Conservation (phyloP, 2,329 filamentous ascomycete genomes). For the Cladosporium velox region DNA sequence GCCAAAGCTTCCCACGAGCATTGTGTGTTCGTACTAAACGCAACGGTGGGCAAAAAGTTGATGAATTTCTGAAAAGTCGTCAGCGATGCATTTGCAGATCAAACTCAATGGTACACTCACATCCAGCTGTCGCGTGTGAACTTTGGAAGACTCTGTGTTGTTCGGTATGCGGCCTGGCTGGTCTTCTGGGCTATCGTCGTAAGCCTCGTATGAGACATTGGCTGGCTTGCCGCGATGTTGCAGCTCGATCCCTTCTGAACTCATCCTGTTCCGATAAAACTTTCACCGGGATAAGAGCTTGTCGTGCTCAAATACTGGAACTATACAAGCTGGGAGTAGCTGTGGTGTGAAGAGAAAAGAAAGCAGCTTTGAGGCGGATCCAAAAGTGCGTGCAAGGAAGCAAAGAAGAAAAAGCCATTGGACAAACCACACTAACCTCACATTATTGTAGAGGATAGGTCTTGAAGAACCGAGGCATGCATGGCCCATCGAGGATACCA, state of each 20-base stretch:
- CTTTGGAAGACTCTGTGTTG: neutral
- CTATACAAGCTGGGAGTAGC: neutral
- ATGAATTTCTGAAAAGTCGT: conserved; percentile 17
- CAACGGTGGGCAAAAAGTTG: conserved; percentile 20
- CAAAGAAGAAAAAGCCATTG: neutral
- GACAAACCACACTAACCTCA: neutral
- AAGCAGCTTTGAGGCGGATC: neutral
- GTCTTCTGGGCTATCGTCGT: neutral
- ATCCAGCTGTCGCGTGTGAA: conserved; percentile 6
- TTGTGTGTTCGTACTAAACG: conserved; percentile 13
- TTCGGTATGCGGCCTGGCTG: neutral
- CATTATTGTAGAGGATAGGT: neutral
- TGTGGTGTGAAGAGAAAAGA: neutral
- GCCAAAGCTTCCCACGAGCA: conserved; percentile 22
- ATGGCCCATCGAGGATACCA: neutral
- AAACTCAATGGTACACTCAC: neutral
- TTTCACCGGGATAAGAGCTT: neutral
- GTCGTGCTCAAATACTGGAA: neutral
- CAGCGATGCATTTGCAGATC: neutral
- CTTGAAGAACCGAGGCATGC: neutral
- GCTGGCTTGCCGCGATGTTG: conserved; percentile 4
- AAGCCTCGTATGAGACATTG: neutral
- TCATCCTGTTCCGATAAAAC: neutral
- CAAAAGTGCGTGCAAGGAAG: neutral
- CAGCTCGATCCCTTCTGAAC: conserved; percentile 1